phyloP scores from a whole-genome alignment of 805 yeast species.

The Candida tammaniensis region DNA sequence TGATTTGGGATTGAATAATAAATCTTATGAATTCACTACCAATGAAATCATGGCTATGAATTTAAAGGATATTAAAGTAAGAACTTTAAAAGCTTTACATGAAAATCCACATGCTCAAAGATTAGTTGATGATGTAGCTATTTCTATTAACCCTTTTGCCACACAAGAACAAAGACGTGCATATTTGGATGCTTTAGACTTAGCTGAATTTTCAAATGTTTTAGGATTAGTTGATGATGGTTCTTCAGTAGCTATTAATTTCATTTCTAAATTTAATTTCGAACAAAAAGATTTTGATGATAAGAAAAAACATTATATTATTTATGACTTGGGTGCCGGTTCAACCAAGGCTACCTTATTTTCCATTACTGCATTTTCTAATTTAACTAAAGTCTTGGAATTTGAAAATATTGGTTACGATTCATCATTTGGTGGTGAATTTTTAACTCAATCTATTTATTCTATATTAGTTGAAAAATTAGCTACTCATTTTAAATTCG shows the following conservation, averaged over 20 bases:
- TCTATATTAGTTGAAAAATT: slow-evolving; percentile 61
- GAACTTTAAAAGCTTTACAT: slow-evolving; percentile 64
- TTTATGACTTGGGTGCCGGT: slow-evolving; percentile 93
- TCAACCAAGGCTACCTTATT: slow-evolving; percentile 86
- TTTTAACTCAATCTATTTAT: slow-evolving; percentile 64
- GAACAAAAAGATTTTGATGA: slow-evolving; percentile 32
- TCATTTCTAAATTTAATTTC: slow-evolving; percentile 53
- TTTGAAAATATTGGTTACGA: slow-evolving; percentile 73
- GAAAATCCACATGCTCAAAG: slow-evolving; percentile 48
- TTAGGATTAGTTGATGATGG: slow-evolving; percentile 84
- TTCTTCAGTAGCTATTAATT: slow-evolving; percentile 84
- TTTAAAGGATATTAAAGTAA: slow-evolving; percentile 56
- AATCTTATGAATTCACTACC: slow-evolving; percentile 37
- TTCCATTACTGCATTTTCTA: slow-evolving; percentile 49
- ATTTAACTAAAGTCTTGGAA: slow-evolving; percentile 46
- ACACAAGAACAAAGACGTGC: slow-evolving; percentile 66
- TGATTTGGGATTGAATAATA: slow-evolving; percentile 37
- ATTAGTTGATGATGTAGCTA: slow-evolving; percentile 60
- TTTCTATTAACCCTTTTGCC: slow-evolving; percentile 77
- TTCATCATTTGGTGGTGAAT: slow-evolving; percentile 70
- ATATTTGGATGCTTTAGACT: slow-evolving; percentile 64
- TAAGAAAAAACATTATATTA: slow-evolving; percentile 55
- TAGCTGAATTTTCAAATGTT: slow-evolving; percentile 60
- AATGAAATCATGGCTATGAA: slow-evolving; percentile 89
- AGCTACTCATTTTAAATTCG: slow-evolving; percentile 37